These are phyloP conservation scores for Gyromitra esculenta DNA, from an alignment of 2,329 filamentous ascomycete species.

Conservation along the genomic window DNA sequence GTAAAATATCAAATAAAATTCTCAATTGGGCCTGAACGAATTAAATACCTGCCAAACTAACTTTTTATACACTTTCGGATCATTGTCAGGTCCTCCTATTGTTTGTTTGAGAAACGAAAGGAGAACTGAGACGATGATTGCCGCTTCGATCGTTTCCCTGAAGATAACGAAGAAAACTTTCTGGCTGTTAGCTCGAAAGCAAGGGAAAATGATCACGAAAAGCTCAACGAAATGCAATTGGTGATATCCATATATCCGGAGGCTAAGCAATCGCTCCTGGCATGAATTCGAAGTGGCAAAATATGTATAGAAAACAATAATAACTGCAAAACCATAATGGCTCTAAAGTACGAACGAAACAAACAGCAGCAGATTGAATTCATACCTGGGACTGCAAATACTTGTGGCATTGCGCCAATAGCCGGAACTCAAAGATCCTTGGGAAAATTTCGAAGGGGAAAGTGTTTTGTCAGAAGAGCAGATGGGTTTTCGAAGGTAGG, in stretches of 20 bases:
- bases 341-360: neutral
- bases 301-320: neutral
- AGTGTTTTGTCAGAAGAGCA: conserved; percentile 8
- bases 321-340: neutral
- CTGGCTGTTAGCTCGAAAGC: conserved; percentile 15
- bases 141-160: conserved; percentile 82
- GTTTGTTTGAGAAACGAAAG: conserved; percentile 86
- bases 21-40: neutral
- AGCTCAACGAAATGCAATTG: neutral
- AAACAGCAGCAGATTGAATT: neutral
- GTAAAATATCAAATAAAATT: neutral
- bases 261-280: neutral
- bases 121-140: conserved; percentile 86
- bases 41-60: conserved; percentile 71
- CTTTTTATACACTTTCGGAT: conserved; percentile 71
- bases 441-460: conserved; percentile 14
- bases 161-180: conserved; percentile 88
- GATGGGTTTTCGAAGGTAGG: neutral
- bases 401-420: conserved; percentile 69
- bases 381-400: conserved; percentile 75
- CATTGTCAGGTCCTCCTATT: conserved; percentile 66
- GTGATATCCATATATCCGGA: neutral
- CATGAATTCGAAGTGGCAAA: neutral
- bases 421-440: conserved; percentile 2
- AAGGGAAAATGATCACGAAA: neutral